Evolutionary conservation across 768 basidiomycete genomes (phyloP).

Genomic region (Suillus placidus): DNA sequence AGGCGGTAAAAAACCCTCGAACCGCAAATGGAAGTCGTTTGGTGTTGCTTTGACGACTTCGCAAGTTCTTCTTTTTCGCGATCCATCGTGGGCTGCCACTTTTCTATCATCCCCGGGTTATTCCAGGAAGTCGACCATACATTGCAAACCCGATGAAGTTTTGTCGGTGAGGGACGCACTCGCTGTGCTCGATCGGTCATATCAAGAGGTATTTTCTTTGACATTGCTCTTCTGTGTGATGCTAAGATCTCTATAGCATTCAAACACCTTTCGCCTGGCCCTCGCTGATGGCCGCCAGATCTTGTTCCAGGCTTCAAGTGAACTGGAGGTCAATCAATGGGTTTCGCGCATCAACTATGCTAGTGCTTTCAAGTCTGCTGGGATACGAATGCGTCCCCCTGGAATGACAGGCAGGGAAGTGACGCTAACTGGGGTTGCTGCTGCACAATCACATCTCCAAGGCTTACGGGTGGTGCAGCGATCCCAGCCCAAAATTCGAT

Average conservation of each 20-base stretch:
- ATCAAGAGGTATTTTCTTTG: conserved; percentile 63
- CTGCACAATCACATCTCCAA: conserved; percentile 81
- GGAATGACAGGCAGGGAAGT: conserved; percentile 72
- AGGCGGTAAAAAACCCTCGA: conserved; percentile 72
- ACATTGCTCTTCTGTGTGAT: neutral
- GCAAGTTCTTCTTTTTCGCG: conserved; percentile 89
- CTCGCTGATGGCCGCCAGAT: conserved; percentile 79
- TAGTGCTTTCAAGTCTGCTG: conserved; percentile 84
- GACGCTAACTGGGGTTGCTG: conserved; percentile 80
- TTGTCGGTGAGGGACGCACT: conserved; percentile 76
- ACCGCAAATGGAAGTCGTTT: conserved; percentile 88
- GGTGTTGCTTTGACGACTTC: conserved; percentile 86
- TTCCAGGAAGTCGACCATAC: conserved; percentile 40
- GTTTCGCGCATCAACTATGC: conserved; percentile 93
- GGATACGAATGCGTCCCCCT: conserved; percentile 76
- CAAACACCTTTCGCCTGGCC: conserved; percentile 75
- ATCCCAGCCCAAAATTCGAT: conserved; percentile 27
- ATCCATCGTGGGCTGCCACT: conserved; percentile 55
- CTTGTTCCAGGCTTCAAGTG: conserved; percentile 72
- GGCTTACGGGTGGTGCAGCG: conserved; percentile 51
- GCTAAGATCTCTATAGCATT: conserved; percentile 45
- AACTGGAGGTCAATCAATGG: conserved; percentile 85
- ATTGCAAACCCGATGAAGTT: conserved; percentile 83
- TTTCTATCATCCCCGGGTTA: conserved; percentile 47
- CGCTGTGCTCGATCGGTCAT: conserved; percentile 78